Evolutionary conservation across 2,329 filamentous ascomycete species (phyloP).

Genomic region (Trichoderma sp.): DNA sequence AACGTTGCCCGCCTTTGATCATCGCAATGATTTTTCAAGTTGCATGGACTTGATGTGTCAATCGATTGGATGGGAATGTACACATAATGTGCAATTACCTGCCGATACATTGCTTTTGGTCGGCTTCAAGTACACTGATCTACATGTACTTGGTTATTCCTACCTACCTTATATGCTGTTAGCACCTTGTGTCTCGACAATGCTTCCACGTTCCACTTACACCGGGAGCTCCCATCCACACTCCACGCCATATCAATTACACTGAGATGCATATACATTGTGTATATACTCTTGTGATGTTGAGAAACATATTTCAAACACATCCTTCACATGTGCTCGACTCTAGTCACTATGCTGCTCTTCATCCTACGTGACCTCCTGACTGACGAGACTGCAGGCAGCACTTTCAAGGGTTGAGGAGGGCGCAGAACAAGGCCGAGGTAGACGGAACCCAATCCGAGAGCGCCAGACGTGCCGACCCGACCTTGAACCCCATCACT

Average conservation of each 20-base stretch:
- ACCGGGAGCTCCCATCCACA: neutral
- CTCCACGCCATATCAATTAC: neutral
- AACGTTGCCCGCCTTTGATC: neutral
- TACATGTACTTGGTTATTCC: neutral
- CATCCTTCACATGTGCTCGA: neutral
- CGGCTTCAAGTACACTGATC: neutral
- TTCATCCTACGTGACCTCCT: neutral
- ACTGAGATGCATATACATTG: neutral
- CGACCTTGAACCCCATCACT: constrained; percentile 61
- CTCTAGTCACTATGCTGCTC: neutral
- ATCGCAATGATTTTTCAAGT: neutral
- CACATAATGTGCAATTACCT: neutral
- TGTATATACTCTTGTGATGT: neutral
- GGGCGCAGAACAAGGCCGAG: constrained; percentile 58
- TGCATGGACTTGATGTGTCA: neutral
- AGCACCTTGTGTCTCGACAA: no score
- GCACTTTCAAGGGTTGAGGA: constrained; percentile 62
- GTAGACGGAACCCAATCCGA: constrained; percentile 42
- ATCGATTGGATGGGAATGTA: neutral
- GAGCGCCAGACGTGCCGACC: constrained; percentile 49
- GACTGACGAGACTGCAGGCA: constrained; percentile 47
- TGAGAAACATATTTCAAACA: no score
- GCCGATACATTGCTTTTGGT: neutral
- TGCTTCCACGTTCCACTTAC: neutral
- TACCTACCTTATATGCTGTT: no score